phyloP scores from a whole-genome alignment of 1,284 basidiomycete genomes.

The Austropuccinia psidii region DNA sequence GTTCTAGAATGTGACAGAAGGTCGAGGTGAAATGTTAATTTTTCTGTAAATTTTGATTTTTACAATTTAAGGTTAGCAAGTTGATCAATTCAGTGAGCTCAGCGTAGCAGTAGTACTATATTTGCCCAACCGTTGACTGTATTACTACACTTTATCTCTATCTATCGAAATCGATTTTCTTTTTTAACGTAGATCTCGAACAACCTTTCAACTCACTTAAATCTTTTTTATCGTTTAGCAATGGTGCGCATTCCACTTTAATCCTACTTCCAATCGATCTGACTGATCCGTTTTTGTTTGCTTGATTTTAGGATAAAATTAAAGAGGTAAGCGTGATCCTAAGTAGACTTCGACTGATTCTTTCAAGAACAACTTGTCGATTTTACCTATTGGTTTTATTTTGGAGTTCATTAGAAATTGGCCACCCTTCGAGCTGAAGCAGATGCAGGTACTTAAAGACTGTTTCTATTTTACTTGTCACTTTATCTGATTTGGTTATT shows the following conservation, averaged over 20 bases:
- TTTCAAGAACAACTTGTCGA: background rate
- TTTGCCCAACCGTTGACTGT: too few species aligned
- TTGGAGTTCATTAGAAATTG: constrained; percentile 50
- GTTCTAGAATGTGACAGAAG: too few species aligned
- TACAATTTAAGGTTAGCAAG: too few species aligned
- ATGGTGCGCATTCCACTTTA: background rate
- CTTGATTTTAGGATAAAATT: constrained; percentile 53
- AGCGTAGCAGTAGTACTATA: too few species aligned
- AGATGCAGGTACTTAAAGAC: constrained; percentile 67
- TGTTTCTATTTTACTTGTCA: constrained; percentile 56
- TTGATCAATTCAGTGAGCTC: too few species aligned
- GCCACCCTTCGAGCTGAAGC: constrained; percentile 71
- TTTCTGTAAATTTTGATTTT: too few species aligned
- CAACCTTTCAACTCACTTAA: too few species aligned
- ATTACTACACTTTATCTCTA: too few species aligned
- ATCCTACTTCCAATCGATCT: background rate
- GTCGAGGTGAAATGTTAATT: too few species aligned
- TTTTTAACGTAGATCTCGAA: too few species aligned
- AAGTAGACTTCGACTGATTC: background rate
- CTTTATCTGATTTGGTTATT: background rate
- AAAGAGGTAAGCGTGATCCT: constrained; percentile 50
- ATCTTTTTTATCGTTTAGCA: too few species aligned
- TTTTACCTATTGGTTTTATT: background rate
- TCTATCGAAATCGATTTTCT: too few species aligned
- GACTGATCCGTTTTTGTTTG: background rate